phyloP scores from a whole-genome alignment of 2,329 filamentous ascomycete species.

The Fusarium incarnatum region DNA sequence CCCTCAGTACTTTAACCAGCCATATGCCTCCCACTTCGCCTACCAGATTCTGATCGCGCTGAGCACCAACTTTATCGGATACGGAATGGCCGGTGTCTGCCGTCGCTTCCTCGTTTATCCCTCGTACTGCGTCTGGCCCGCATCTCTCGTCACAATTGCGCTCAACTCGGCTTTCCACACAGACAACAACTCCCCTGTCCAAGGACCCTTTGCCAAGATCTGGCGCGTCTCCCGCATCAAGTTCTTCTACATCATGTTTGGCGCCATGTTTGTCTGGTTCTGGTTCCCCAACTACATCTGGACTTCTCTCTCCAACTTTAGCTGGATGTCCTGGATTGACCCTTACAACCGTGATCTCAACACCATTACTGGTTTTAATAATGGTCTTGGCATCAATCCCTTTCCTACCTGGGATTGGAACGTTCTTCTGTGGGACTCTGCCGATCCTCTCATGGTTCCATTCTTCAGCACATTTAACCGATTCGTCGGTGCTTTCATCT shows the following conservation, averaged over 20 bases:
- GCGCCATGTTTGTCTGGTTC: conserved; percentile 67
- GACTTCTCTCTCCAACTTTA: conserved; percentile 63
- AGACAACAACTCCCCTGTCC: conserved; percentile 54
- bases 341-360: conserved; percentile 58
- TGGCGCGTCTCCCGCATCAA: conserved; percentile 62
- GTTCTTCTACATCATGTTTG: conserved; percentile 64
- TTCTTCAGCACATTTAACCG: conserved; percentile 72
- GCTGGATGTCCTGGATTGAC: conserved; percentile 68
- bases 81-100: conserved; percentile 67
- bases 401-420: conserved; percentile 64
- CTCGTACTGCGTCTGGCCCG: conserved; percentile 68
- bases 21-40: conserved; percentile 62
- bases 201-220: conserved; percentile 57
- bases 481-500: conserved; percentile 67
- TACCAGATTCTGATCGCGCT: conserved; percentile 68
- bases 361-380: conserved; percentile 58
- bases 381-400: conserved; percentile 60
- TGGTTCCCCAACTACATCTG: conserved; percentile 70
- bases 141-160: conserved; percentile 65
- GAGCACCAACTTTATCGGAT: conserved; percentile 69
- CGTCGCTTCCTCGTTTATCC: conserved; percentile 68
- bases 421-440: conserved; percentile 56
- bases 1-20: conserved; percentile 66
- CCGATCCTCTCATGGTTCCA: conserved; percentile 61
- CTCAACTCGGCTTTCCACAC: conserved; percentile 66